These are phyloP conservation scores for Coleophoma crateriformis DNA, from an alignment of 2,329 filamentous ascomycete species.

Conservation along the genomic window DNA sequence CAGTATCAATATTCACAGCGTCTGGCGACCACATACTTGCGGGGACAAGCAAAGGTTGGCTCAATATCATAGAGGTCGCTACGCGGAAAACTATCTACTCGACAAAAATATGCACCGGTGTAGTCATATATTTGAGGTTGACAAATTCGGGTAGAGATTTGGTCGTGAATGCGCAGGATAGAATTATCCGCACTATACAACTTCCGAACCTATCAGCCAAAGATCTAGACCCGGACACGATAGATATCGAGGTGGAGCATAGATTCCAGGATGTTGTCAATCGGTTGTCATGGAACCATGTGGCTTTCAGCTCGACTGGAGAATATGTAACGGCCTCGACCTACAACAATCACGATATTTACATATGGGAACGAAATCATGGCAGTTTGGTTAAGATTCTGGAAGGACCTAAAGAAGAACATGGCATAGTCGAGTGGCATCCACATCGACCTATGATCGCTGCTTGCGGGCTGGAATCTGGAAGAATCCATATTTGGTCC, in stretches of 20 bases:
- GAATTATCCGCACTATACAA: constrained; percentile 88
- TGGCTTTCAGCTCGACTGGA: constrained; percentile 87
- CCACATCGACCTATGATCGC: constrained; percentile 81
- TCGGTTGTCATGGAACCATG: constrained; percentile 91
- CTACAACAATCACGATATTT: constrained; percentile 97
- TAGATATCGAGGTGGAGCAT: constrained; percentile 89
- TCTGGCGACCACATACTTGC: constrained; percentile 84
- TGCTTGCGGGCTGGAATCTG: constrained; percentile 87
- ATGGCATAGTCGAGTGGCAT: constrained; percentile 97
- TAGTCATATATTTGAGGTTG: constrained; percentile 82
- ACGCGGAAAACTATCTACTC: constrained; percentile 83
- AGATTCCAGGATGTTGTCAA: constrained; percentile 99
- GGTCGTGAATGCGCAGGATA: constrained; percentile 88
- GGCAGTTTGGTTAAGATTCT: constrained; percentile 95
- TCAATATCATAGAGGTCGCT: constrained; percentile 87
- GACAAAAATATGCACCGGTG: constrained; percentile 78
- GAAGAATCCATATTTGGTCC: constrained; percentile 92
- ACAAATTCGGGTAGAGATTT: constrained; percentile 81
- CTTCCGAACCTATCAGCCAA: constrained; percentile 70
- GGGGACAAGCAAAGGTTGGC: constrained; percentile 90
- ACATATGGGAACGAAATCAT: constrained; percentile 93
- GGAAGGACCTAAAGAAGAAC: constrained; percentile 93
- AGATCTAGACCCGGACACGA: constrained; percentile 74
- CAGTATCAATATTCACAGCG: constrained; percentile 82
- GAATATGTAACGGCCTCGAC: constrained; percentile 97